A percentile compares a stretch with the other conserved stretches of the same genome.
These are phyloP conservation scores for Microthlaspi erraticum DNA, from an alignment of 345 rosid species.

Conservation along the genomic window DNA sequence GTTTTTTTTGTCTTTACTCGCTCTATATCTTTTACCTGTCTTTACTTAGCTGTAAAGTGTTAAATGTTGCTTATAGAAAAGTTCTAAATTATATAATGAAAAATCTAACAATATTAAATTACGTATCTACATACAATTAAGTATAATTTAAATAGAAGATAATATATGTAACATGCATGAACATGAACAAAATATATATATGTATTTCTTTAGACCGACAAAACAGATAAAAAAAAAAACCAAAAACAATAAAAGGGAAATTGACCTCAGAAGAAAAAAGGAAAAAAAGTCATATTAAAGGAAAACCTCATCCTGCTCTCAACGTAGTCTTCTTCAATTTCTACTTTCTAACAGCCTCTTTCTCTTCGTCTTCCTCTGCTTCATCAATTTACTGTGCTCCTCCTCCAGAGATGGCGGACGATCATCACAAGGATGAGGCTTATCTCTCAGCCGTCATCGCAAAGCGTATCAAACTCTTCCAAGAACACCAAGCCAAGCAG, in stretches of 20 bases:
- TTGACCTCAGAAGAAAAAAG: not conserved
- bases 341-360: not conserved
- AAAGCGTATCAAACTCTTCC: constrained; percentile 62
- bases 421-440: constrained; percentile 51
- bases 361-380: not conserved
- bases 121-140: too few species aligned
- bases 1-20: not conserved
- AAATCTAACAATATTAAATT: too few species aligned
- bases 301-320: not conserved
- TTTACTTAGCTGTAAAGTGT: too few species aligned
- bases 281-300: not conserved
- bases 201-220: too few species aligned
- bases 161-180: too few species aligned
- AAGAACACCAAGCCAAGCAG: constrained; percentile 58
- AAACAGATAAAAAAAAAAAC: too few species aligned
- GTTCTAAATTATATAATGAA: too few species aligned
- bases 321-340: not conserved
- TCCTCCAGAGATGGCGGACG: not conserved
- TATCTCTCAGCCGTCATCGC: constrained; percentile 55
- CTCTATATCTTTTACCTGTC: too few species aligned
- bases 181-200: too few species aligned
- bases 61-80: too few species aligned
- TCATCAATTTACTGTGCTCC: not conserved
- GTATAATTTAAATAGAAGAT: too few species aligned
- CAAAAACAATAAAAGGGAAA: not conserved